Conservation (phyloP, 2,329 filamentous ascomycete species). For the Diaporthe humulicola region DNA sequence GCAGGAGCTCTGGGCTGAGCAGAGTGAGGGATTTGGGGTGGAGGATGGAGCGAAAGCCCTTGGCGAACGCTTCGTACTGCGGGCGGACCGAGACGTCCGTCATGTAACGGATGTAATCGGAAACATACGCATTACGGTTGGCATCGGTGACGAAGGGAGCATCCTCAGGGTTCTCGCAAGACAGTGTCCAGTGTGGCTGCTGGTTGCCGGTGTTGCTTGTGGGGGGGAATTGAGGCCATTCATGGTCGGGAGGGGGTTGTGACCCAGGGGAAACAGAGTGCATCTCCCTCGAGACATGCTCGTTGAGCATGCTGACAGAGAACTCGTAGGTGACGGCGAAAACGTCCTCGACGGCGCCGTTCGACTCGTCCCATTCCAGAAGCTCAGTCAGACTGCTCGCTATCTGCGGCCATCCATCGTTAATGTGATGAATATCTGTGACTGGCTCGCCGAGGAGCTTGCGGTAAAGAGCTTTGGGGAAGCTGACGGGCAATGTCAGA, state of each 20-base stretch:
- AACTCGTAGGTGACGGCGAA: constrained; percentile 92
- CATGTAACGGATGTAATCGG: constrained; percentile 87
- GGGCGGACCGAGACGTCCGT: constrained; percentile 81
- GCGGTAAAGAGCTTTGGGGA: constrained; percentile 86
- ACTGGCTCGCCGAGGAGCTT: constrained; percentile 80
- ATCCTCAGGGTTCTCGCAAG: constrained; percentile 61
- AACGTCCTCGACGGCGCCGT: constrained; percentile 84
- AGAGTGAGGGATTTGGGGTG: constrained; percentile 78
- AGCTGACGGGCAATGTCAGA: constrained; percentile 88
- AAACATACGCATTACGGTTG: constrained; percentile 84
- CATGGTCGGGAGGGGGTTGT: constrained; percentile 25
- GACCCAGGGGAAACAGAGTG: constrained; percentile 47
- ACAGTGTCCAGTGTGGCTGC: constrained; percentile 38
- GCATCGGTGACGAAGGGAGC: constrained; percentile 82
- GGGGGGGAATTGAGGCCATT: constrained; percentile 67
- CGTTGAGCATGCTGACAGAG: constrained; percentile 72
- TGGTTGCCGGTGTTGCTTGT: constrained; percentile 19
- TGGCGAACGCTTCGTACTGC: constrained; percentile 84
- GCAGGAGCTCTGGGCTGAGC: constrained; percentile 79
- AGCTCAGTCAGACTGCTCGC: constrained; percentile 80
- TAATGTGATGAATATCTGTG: constrained; percentile 80
- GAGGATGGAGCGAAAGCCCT: constrained; percentile 84
- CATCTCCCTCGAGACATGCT: constrained; percentile 71
- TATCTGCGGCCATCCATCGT: constrained; percentile 89
- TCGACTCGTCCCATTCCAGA: constrained; percentile 79